Evolutionary conservation across 345 rosid genomes (phyloP), one percentile per base, ranked within the genome.

Genomic region (Mangifera indica): DNA sequence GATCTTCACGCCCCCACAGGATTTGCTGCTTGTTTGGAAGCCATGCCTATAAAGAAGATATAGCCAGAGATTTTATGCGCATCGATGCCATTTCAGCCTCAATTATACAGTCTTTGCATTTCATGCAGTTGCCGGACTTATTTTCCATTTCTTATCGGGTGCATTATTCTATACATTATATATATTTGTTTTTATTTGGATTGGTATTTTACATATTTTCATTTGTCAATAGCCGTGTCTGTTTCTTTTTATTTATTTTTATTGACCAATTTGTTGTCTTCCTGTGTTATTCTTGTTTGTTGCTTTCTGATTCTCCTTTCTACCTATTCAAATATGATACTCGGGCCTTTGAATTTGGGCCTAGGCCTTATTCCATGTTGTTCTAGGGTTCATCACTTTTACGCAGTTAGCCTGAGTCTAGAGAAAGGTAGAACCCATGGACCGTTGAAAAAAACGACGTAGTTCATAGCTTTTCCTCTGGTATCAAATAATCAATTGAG

Each of bases 1-100:
- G 65, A 8, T 32, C 59, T 40, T 32, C 64, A 66, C 65, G 44
- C 10, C 42, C 72, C 77, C 52, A 52, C n/a, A 51, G 72, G 75
- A 69, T 78, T 59, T 70, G 75, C 58, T 65, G 55, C 64, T 32
- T 61, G 80, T 77, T 60, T 53, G 68, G 72, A 70, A 57, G 57
- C 60, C 37, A 70, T 57, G 57, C 60, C 37, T 15, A 45, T 46
- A 22, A 29, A 6, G 48, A 60, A 64, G 48, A 65, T 63, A 54
- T 54, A 40, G 37, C 59, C 17, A 5, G 24, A 20, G 80, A 77
- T 72, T 66, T 77, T 67, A 67, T 67, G 73, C 65, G 10, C 25
- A 17, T 65, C 57, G 32, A 58, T 3, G 26, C 58, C 18, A 13
- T 67, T 49, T 74, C 15, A 22, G 17, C 42, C 13, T 56, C 63